A percentile compares a stretch with the other conserved stretches of the same genome.
These are phyloP conservation scores for Cryphonectria nitschkei DNA, from an alignment of 2,329 filamentous ascomycete genomes.

Conservation along the genomic window DNA sequence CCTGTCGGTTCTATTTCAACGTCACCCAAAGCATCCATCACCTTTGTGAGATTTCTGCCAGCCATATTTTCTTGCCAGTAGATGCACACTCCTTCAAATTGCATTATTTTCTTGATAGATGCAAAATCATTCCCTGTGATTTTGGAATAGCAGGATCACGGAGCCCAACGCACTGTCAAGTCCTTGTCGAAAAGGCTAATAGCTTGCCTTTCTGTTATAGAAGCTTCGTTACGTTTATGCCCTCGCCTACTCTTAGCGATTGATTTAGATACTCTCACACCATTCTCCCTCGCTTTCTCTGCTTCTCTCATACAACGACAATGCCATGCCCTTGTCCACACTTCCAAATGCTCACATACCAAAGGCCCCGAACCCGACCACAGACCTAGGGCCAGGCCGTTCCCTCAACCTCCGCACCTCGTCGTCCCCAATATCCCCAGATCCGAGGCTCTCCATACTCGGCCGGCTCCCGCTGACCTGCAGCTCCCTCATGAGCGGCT, in stretches of 20 bases:
- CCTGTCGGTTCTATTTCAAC: not conserved
- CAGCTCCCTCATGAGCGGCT: slow-evolving; percentile 51
- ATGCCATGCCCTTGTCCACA: not conserved
- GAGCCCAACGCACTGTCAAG: too few species aligned
- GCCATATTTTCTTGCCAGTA: too few species aligned
- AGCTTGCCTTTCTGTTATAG: not conserved
- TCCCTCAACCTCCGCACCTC: slow-evolving; percentile 25
- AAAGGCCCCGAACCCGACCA: slow-evolving; percentile 27
- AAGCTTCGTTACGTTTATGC: not conserved
- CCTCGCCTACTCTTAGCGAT: not conserved
- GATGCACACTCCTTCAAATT: too few species aligned
- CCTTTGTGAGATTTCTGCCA: too few species aligned
- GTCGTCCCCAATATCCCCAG: slow-evolving; percentile 21
- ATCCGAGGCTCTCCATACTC: slow-evolving; percentile 21
- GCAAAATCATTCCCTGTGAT: too few species aligned
- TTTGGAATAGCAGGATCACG: too few species aligned
- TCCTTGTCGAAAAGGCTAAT: too few species aligned
- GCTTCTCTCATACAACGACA: not conserved
- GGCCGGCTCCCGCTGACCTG: slow-evolving; percentile 34
- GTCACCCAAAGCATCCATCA: too few species aligned
- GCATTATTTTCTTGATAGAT: too few species aligned
- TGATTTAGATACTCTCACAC: not conserved
- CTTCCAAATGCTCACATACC: not conserved
- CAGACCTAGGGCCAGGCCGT: slow-evolving; percentile 22
- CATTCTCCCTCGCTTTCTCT: not conserved